Evolutionary conservation across 129 eudicot species (phyloP), one percentile per base, ranked within the genome.

Genomic region (Tanacetum coccineum): DNA sequence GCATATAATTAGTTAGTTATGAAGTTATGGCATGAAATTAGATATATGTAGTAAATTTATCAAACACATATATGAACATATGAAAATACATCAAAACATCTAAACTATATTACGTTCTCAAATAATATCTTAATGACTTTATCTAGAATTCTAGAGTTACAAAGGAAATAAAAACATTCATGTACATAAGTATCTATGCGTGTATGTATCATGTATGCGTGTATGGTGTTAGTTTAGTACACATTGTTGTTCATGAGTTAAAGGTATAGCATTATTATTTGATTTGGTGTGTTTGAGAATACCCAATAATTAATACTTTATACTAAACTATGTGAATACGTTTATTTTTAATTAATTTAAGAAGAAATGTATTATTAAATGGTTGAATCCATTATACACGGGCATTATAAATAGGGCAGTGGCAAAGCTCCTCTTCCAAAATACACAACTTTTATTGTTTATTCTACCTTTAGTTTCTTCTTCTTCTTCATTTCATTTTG

Each of bases 321-420:
- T 18, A 11, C 9, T 56, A 11, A 11, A 56, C 15, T 56, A 56
- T 10, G 14, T 9, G 61, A 45, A 47, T 9, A 46, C 70, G 46
- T 22, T 21, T 44, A 7, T n/a, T 65, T 47, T 59, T 64, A 63
- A 54, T 17, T 55, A 72, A 42, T 65, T 67, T 52, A 67, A 60
- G 14, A 12, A 60, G 48, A 55, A 66, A 56, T 59, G 45, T 54
- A 42, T 9, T 32, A 45, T 39, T 17, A 22, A 56, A 65, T 70
- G 50, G 30, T 58, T 44, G 67, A 68, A n/a, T 64, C 60, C 62
- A 73, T 69, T 78, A 71, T 45, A 78, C 63, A 78, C 39, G 59
- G 66, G 54, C 76, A 64, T 80, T 89, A 89, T 89, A 89, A 83
- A 81, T 81, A 82, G 81, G 74, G 67, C 26, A 44, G 65, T 45